Evolutionary conservation across 1,284 basidiomycete species (phyloP).

Genomic region (Ceratobasidium sp.): DNA sequence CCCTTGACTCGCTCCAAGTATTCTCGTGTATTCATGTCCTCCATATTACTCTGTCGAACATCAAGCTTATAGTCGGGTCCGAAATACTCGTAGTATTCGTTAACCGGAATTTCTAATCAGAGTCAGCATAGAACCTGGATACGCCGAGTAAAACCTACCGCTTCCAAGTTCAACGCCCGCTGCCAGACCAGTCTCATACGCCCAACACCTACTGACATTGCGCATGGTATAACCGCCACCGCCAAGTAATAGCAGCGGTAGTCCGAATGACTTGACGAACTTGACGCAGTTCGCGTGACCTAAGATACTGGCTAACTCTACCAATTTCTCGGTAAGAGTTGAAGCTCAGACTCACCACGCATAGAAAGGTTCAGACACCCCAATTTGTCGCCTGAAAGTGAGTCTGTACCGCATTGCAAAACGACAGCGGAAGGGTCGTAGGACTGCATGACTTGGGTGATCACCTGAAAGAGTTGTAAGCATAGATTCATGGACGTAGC

Average conservation of each 20-base stretch:
- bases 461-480: constrained; percentile 65
- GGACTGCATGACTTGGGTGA: constrained; percentile 92
- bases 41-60: constrained; percentile 93
- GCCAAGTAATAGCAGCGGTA: constrained; percentile 90
- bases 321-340: neutral
- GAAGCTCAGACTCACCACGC: constrained; percentile 67
- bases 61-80: constrained; percentile 98
- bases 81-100: constrained; percentile 99
- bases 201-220: constrained; percentile 97
- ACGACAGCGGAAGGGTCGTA: constrained; percentile 97
- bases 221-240: constrained; percentile 99
- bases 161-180: constrained; percentile 92
- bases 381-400: constrained; percentile 94
- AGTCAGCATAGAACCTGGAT: constrained; percentile 25
- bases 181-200: constrained; percentile 96
- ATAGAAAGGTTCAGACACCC: constrained; percentile 98
- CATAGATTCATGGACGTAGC: constrained; percentile 17
- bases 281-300: constrained; percentile 97
- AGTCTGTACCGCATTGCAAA: constrained; percentile 98
- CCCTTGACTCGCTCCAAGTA: constrained; percentile 94
- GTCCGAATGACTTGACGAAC: constrained; percentile 96
- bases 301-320: constrained; percentile 5
- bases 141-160: constrained; percentile 57
- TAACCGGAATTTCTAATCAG: constrained; percentile 84
- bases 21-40: constrained; percentile 92